Base-by-base conservation (phyloP, 352 stramenopile genomes). In the Pythium chondricola region DNA sequence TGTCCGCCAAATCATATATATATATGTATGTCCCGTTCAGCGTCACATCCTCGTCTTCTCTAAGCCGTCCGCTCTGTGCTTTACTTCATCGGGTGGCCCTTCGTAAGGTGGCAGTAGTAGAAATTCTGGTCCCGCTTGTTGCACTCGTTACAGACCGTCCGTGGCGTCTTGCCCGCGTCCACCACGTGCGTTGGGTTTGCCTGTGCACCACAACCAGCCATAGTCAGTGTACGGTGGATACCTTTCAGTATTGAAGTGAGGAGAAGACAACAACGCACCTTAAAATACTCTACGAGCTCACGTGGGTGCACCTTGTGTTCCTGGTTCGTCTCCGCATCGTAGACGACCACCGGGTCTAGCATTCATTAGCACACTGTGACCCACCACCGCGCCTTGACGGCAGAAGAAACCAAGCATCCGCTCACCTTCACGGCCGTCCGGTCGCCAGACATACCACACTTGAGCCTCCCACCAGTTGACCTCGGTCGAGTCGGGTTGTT, bases 361-460 rank as follows among this genome's bases (percentile, higher is more conserved):
- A n/a, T n/a, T n/a, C n/a, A n/a, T n/a, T n/a, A n/a, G n/a, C n/a
- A n/a, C n/a, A n/a, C n/a, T n/a, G n/a, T n/a, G n/a, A n/a, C n/a
- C n/a, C n/a, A n/a, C n/a, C n/a, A n/a, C n/a, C n/a, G n/a, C n/a
- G n/a, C n/a, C n/a, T n/a, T n/a, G n/a, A n/a, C n/a, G n/a, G n/a
- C n/a, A n/a, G n/a, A n/a, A n/a, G n/a, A n/a, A n/a, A n/a, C n/a
- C n/a, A n/a, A n/a, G n/a, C n/a, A n/a, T n/a, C n/a, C n/a, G n/a
- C n/a, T n/a, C 37, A 88, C 80, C 61, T 67, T 76, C 56, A 29
- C 72, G 69, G 5, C 76, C 78, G 14, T 83, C 71, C 8, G 71
- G 71, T 37, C 73, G 67, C 81, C 81, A 92, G 9, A 83, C 51
- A 47, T 92, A 89, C 81, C 81, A 92, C n/a, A 79, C 78, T 48